A percentile compares a stretch with the other conserved stretches of the same genome.
Evolutionary conservation across 129 eudicot species (phyloP).

Genomic region (Flaveria brownii): DNA sequence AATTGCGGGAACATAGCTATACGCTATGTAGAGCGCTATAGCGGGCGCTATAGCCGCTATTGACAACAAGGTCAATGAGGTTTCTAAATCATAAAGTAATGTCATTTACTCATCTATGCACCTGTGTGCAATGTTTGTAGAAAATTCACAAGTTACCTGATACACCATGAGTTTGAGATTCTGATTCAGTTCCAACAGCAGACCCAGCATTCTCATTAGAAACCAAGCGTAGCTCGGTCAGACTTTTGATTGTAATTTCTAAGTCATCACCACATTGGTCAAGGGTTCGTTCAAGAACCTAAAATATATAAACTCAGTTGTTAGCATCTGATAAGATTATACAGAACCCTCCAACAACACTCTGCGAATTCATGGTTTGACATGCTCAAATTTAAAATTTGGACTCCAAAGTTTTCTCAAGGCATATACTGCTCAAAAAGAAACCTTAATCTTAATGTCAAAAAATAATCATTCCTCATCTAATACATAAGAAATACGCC

Average conservation of each 20-base stretch:
- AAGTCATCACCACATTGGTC: constrained; percentile 79
- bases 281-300: constrained; percentile 83
- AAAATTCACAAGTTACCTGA: constrained; percentile 7
- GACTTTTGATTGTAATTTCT: constrained; percentile 78
- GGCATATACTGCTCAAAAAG: background rate
- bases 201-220: constrained; percentile 40
- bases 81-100: background rate
- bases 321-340: constrained; percentile 22
- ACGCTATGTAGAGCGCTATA: too few relatives aligned
- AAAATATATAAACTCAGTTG: background rate
- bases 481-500: background rate
- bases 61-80: background rate
- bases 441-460: background rate
- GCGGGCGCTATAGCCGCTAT: too few relatives aligned
- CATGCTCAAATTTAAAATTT: background rate
- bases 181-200: constrained; percentile 40
- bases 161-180: constrained; percentile 46
- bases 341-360: background rate
- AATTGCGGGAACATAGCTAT: too few relatives aligned
- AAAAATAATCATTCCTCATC: background rate
- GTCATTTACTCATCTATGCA: background rate
- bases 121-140: background rate
- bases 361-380: background rate
- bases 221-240: constrained; percentile 74
- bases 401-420: background rate